These are phyloP conservation scores for Naegleria lovaniensis DNA, from an alignment of 208 protist genomes.

Conservation along the genomic window DNA sequence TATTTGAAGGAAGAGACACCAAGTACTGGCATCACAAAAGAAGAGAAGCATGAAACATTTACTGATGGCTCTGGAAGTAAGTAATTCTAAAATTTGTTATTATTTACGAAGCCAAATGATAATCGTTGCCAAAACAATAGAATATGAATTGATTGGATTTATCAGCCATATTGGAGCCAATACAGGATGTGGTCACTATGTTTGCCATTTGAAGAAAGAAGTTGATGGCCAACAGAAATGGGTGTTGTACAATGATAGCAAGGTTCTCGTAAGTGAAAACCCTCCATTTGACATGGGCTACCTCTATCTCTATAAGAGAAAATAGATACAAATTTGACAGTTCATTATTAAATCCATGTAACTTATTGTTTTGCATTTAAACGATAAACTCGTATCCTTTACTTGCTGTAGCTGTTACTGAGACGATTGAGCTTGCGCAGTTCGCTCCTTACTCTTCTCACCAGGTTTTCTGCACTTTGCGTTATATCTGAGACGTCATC, in stretches of 20 bases:
- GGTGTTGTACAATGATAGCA: slow-evolving; percentile 90
- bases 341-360: not conserved
- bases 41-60: not conserved
- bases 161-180: slow-evolving; percentile 80
- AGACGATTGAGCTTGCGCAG: not conserved
- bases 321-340: not conserved
- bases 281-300: slow-evolving; percentile 80
- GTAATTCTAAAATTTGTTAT: not conserved
- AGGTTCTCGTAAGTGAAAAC: slow-evolving; percentile 71
- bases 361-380: no score
- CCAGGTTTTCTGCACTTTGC: not conserved
- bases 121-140: slow-evolving; percentile 50
- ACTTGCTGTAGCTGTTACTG: no score
- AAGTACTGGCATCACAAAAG: not conserved
- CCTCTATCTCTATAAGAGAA: slow-evolving; percentile 78
- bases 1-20: not conserved
- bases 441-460: not conserved
- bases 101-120: not conserved
- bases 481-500: not conserved
- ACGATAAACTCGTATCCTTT: no score
- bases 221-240: slow-evolving; percentile 54
- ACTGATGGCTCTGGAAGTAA: not conserved
- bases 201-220: slow-evolving; percentile 71
- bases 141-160: slow-evolving; percentile 68
- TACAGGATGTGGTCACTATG: slow-evolving; percentile 76